Base-by-base conservation (phyloP, 73 alveolate species). In the Tetrahymena thermophila region DNA sequence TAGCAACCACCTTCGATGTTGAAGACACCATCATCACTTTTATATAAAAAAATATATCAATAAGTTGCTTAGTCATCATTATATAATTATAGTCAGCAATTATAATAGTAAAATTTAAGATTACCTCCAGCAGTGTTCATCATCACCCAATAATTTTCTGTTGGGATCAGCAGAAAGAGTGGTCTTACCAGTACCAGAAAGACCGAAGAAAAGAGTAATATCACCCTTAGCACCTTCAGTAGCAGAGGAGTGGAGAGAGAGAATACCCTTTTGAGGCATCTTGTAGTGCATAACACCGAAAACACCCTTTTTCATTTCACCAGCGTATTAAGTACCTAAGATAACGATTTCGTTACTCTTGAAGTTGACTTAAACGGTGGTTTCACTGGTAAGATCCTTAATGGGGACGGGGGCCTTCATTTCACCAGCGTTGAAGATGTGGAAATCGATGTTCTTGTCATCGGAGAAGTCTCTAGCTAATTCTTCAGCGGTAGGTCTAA, bases 1-100 rank as follows among this genome's bases (percentile, higher is more conserved):
- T 98, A 98, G 98, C 99, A 98, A 25, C 99, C 99, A 43, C 99
- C 99, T 95, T 98, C 99, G 94, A 98, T 98, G 97, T 98, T 98
- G 98, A 98, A 98, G 95, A 98, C 96, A 40, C 99, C 99, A 57
- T 94, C 96, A 96, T 98, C 98, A 83, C 99, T 71, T 23, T 71
- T 71, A 71, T 19, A 28, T 71, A 71, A 28, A 28, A 25, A 71
- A 10, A 23, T 2, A 71, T 25, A 28, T 28, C 23, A 71, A 11
- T 3, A 23, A 14, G 2, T 23, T 31, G 31, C 40, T 71, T 25
- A 4, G 11, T 9, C 55, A 42, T 42, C 55, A 9, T 9, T 42
- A 6, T 42, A 42, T 9, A 42, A 42, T 42, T 42, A 42, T 42
- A 9, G 11, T 42, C 11, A 42, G 55, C 11, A 42, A 42, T 42